A percentile compares a stretch with the other conserved stretches of the same genome.
phyloP scores from a whole-genome alignment of 208 protist genomes.

The Trypanosoma scelopori region DNA sequence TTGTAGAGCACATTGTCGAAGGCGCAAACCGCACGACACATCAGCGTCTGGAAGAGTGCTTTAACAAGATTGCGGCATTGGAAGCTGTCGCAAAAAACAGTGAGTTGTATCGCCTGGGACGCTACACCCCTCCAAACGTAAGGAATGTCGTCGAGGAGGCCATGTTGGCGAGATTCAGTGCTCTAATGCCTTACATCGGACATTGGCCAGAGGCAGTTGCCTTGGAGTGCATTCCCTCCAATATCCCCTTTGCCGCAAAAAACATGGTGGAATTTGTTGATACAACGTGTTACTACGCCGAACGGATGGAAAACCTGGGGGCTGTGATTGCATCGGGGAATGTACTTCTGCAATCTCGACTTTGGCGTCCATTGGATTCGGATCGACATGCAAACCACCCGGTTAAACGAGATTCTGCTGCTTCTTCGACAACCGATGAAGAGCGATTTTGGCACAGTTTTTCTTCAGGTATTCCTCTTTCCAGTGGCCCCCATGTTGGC shows the following conservation, averaged over 20 bases:
- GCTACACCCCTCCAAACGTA: conserved; percentile 37
- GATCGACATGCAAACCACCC: neutral
- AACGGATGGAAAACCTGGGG: conserved; percentile 53
- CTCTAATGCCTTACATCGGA: conserved; percentile 37
- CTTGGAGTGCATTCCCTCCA: conserved; percentile 58
- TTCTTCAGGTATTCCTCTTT: conserved; percentile 64
- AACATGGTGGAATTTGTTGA: conserved; percentile 72
- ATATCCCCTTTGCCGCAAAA: conserved; percentile 68
- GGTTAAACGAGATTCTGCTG: neutral
- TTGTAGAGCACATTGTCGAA: conserved; percentile 67
- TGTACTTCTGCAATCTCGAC: conserved; percentile 23
- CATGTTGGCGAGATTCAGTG: conserved; percentile 46
- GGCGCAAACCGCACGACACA: conserved; percentile 43
- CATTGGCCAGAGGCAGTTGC: conserved; percentile 67
- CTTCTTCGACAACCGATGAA: conserved; percentile 21
- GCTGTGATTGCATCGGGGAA: conserved; percentile 27
- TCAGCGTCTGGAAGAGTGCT: conserved; percentile 42
- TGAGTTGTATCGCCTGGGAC: conserved; percentile 45
- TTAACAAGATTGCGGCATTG: conserved; percentile 56
- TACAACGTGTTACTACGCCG: conserved; percentile 68
- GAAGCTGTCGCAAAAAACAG: conserved; percentile 46
- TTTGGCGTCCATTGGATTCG: neutral
- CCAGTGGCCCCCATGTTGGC: conserved; percentile 52
- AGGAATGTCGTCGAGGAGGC: conserved; percentile 52
- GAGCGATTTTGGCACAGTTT: conserved; percentile 45